Evolutionary conservation across 345 rosid genomes (phyloP).

Genomic region (Sisymbrium altissimum): DNA sequence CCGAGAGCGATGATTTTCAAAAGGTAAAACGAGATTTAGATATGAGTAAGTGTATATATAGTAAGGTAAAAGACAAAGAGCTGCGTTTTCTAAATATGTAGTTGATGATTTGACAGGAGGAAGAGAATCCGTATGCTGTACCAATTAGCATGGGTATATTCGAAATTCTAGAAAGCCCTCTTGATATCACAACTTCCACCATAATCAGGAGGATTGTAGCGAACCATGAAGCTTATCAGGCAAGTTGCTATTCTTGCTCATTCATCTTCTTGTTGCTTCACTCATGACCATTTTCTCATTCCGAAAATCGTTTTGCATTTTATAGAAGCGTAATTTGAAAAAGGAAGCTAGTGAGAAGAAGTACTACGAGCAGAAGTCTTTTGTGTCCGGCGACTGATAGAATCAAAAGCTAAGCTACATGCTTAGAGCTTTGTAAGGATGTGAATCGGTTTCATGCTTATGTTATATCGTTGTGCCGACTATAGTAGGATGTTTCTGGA

Average conservation of each 20-base stretch:
- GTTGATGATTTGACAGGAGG: slow-evolving; percentile 43
- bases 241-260: slow-evolving; percentile 20
- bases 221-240: slow-evolving; percentile 79
- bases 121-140: slow-evolving; percentile 64
- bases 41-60: not conserved
- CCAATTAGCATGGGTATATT: slow-evolving; percentile 83
- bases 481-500: slow-evolving; percentile 27
- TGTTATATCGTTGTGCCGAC: not conserved
- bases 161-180: slow-evolving; percentile 66
- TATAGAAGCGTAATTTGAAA: slow-evolving; percentile 65
- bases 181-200: slow-evolving; percentile 65
- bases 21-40: slow-evolving; percentile 15
- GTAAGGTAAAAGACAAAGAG: not conserved
- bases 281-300: not conserved
- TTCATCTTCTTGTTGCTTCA: not conserved
- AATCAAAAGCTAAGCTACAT: slow-evolving; percentile 2
- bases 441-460: not conserved
- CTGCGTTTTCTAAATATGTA: not conserved
- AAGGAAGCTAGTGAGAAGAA: slow-evolving; percentile 61
- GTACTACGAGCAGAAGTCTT: slow-evolving; percentile 60
- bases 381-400: slow-evolving; percentile 49
- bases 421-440: not conserved
- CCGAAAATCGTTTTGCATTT: not conserved
- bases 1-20: slow-evolving; percentile 53
- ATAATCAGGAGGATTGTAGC: slow-evolving; percentile 80